A percentile compares a stretch with the other conserved stretches of the same genome.
These are phyloP conservation scores for Cornus controversa DNA, from an alignment of 148 eudicot species.

Conservation along the genomic window DNA sequence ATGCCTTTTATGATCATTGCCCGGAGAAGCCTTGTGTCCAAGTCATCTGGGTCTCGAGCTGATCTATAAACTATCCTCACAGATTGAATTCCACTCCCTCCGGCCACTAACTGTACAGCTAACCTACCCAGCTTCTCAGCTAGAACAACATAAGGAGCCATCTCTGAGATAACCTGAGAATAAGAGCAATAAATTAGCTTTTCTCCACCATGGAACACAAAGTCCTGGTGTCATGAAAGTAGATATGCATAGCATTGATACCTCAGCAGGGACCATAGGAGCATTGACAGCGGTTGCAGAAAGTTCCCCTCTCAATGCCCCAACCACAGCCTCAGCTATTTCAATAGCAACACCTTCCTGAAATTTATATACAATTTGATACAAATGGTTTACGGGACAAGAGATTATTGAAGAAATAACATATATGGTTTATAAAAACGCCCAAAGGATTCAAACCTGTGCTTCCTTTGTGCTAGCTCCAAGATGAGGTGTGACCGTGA, in stretches of 20 bases:
- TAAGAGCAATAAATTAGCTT: not conserved
- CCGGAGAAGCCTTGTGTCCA: slow-evolving; percentile 73
- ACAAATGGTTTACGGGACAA: not conserved
- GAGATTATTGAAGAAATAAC: not conserved
- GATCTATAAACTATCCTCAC: slow-evolving; percentile 56
- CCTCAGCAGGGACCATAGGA: slow-evolving; percentile 81
- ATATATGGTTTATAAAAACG: not conserved
- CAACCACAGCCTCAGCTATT: slow-evolving; percentile 79
- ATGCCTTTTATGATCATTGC: slow-evolving; percentile 83
- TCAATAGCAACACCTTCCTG: slow-evolving; percentile 91
- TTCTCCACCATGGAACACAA: not conserved
- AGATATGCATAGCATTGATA: slow-evolving; percentile 7
- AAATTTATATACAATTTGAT: not conserved
- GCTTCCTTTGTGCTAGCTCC: slow-evolving; percentile 94
- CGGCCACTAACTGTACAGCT: slow-evolving; percentile 65
- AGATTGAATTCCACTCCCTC: slow-evolving; percentile 64
- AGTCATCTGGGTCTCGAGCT: slow-evolving; percentile 59
- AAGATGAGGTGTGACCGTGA: slow-evolving; percentile 76
- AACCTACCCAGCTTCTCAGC: slow-evolving; percentile 78
- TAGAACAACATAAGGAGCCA: slow-evolving; percentile 62
- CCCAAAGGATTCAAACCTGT: slow-evolving; percentile 37
- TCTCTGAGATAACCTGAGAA: slow-evolving; percentile 55
- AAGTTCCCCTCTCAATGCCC: slow-evolving; percentile 74
- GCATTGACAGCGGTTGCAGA: slow-evolving; percentile 86
- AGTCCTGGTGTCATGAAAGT: not conserved